Evolutionary conservation across 768 basidiomycete species (phyloP), one percentile per base, ranked within the genome.

Genomic region (Lentinula raphanica): DNA sequence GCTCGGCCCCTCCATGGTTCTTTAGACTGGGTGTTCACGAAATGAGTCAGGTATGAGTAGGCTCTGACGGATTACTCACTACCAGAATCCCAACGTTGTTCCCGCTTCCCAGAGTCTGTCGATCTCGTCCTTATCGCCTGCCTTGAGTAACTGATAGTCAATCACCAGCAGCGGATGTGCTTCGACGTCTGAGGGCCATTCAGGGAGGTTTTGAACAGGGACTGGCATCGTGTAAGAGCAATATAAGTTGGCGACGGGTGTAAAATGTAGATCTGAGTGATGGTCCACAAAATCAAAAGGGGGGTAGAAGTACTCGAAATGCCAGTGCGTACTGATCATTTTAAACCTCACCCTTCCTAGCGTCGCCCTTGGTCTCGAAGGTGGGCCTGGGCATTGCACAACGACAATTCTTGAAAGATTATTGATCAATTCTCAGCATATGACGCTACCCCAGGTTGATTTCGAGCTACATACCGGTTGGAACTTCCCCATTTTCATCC

Each of bases 1-100:
- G 44, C 21, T 77, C 72, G 6, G 69, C 67, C n/a, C n/a, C n/a
- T 17, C 72, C 74, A 58, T 76, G 72, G 60, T 76, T 74, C 61
- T 70, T 70, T 28, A 76, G 58, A 58, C 74, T 74, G 31, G 32
- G 32, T 8, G 13, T 7, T 13, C 9, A 8, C 32, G 6, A 13
- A 2, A 8, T 35, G 8, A 35, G 32, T 35, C 8, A 35, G 6
- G 32, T 13, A 35, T 35, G 13, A 8, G 32, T 35, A 8, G 13
- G 5, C 32, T 8, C 3, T 35, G 8, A 8, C 32, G 13, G 6
- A 23, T 23, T 55, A 79, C 83, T 66, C 65, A 84, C 82, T 85
- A 86, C 82, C 84, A 88, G 66, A 88, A 87, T 2, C 85, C 84
- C 1, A 86, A 72, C 45, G 78, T 73, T 0, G 80, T 84, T 7